Percentiles rank a stretch among this genome's conserved stretches.
phyloP scores from a whole-genome alignment of 2,329 filamentous ascomycete species.

The Bertia moriformis region DNA sequence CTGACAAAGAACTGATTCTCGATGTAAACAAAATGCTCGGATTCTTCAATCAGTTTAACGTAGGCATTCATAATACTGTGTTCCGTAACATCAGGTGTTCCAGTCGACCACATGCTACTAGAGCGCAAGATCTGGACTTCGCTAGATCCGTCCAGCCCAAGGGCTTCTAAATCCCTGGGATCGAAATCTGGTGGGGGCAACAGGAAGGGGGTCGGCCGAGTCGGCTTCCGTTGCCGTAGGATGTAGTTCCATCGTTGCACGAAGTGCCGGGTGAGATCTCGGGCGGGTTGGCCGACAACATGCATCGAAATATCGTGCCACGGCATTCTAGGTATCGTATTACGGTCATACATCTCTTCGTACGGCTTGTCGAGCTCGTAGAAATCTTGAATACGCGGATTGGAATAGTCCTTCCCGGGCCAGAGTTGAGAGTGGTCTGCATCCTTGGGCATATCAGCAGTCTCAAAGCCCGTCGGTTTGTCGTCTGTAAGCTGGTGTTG shows the following conservation, averaged over 20 bases:
- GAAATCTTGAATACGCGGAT: conserved; percentile 89
- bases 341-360: conserved; percentile 96
- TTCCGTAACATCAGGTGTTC: conserved; percentile 65
- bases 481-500: conserved; percentile 85
- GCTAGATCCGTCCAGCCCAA: conserved; percentile 84
- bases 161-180: conserved; percentile 66
- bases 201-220: conserved; percentile 81
- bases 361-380: conserved; percentile 86
- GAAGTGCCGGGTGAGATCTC: conserved; percentile 88
- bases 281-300: conserved; percentile 84
- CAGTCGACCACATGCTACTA: conserved; percentile 79
- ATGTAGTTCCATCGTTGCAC: conserved; percentile 98
- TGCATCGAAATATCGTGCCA: conserved; percentile 99
- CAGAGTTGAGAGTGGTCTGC: conserved; percentile 90
- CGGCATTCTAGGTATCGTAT: conserved; percentile 80
- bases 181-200: conserved; percentile 88
- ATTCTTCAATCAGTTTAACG: conserved; percentile 83
- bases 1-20: conserved; percentile 99
- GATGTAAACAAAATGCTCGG: conserved; percentile 94
- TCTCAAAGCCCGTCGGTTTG: conserved; percentile 85
- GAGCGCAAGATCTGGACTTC: conserved; percentile 93
- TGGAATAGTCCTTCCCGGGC: conserved; percentile 97
- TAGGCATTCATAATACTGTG: conserved; percentile 95
- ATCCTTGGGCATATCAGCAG: conserved; percentile 47
- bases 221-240: conserved; percentile 79